A percentile compares a stretch with the other conserved stretches of the same genome.
These are phyloP conservation scores for Stagonosporopsis cucurbitacearum DNA, from an alignment of 2,329 filamentous ascomycete species.

Conservation along the genomic window DNA sequence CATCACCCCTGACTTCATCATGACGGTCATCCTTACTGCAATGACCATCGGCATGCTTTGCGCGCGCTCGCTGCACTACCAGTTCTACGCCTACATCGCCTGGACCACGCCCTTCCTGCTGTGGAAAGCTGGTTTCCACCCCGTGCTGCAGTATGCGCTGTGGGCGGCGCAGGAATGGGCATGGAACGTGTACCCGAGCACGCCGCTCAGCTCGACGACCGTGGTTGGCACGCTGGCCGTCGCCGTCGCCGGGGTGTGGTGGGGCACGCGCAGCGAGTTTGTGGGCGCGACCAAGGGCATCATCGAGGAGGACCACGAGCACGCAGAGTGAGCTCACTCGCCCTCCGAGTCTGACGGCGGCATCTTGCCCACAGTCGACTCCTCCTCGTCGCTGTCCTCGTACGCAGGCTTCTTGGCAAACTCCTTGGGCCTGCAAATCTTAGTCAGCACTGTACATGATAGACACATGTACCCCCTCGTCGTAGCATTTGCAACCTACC, in stretches of 20 bases:
- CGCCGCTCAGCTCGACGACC: slow-evolving; percentile 64
- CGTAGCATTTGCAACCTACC: slow-evolving; percentile 55
- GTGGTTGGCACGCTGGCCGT: slow-evolving; percentile 75
- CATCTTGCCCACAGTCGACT: slow-evolving; percentile 83
- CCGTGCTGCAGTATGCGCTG: slow-evolving; percentile 68
- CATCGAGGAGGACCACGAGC: slow-evolving; percentile 38
- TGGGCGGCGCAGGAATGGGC: slow-evolving; percentile 88
- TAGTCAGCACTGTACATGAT: slow-evolving; percentile 15
- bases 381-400: slow-evolving; percentile 74
- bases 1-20: slow-evolving; percentile 74
- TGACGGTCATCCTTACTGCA: slow-evolving; percentile 77
- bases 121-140: slow-evolving; percentile 76
- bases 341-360: slow-evolving; percentile 82
- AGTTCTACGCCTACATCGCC: slow-evolving; percentile 90
- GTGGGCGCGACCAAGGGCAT: slow-evolving; percentile 45
- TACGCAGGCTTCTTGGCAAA: slow-evolving; percentile 71
- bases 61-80: slow-evolving; percentile 88
- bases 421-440: slow-evolving; percentile 68
- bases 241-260: slow-evolving; percentile 70
- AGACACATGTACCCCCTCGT: slow-evolving; percentile 10
- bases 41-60: slow-evolving; percentile 83
- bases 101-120: slow-evolving; percentile 89
- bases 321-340: slow-evolving; percentile 49
- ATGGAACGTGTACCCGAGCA: slow-evolving; percentile 94
- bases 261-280: slow-evolving; percentile 57